Evolutionary conservation across 768 basidiomycete genomes (phyloP), one percentile per base, ranked within the genome.

Genomic region (Pleurotus eryngii): DNA sequence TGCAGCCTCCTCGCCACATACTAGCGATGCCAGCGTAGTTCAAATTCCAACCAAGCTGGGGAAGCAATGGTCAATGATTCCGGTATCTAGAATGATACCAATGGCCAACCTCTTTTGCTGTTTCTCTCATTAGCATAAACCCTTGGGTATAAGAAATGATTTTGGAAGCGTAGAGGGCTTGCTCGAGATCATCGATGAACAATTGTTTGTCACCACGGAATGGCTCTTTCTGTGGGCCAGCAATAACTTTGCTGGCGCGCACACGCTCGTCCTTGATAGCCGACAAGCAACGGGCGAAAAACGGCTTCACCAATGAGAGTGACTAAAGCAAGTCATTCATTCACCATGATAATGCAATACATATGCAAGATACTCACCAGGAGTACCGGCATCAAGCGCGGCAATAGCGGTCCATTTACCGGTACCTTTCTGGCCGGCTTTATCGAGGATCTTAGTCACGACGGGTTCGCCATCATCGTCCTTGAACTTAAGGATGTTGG

Each of bases 1-100:
- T 99, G 74, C 96, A 98, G 63, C 97, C 97, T 64, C 97, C 97
- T 67, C 96, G 93, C 97, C 97, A 99, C 95, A 99, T 99, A 64
- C 81, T 85, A 30, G 97, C 97, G 69, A 99, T 98, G 60, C 95
- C 95, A 65, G 95, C 88, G 71, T 96, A 96, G 83, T 98, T 98
- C 72, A 99, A 79, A 72, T 90, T 85, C 96, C 96, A 99, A 61
- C 68, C 71, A 64, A 89, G 68, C 89, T 90, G 60, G 48, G 37
- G 37, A 46, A n/a, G 12, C 30, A 7, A 35, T 39, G 39, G 9
- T 42, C 2, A 56, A 49, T 45, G 35, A 20, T 56, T 49, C 35
- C 40, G 38, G 14, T 5, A 30, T 50, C 26, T 18, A 12, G 15
- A 18, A 26, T 9, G 35, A 30, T 3, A 30, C 20, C 30, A 15